A percentile compares a stretch with the other conserved stretches of the same genome.
Conservation (phyloP, 116 monocot genomes). For the Dioscorea cayenensis region DNA sequence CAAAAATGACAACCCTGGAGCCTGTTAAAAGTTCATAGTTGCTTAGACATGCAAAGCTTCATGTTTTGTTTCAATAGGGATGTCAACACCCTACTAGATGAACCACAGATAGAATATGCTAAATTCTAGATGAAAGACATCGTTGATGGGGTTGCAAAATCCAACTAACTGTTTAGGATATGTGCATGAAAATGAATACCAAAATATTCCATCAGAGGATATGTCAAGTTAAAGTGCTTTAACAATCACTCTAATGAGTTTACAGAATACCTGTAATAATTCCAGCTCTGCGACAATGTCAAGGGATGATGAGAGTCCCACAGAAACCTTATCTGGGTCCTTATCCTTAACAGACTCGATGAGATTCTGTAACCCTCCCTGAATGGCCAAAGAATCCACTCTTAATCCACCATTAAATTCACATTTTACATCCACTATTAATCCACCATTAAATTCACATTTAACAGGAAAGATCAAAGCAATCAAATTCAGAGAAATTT, state of each 20-base stretch:
- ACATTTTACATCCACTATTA: neutral
- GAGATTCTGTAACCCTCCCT: slow-evolving; percentile 72
- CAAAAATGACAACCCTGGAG: slow-evolving; percentile 89
- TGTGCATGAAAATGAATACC: neutral
- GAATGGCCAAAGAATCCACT: slow-evolving; percentile 3
- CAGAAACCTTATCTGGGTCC: slow-evolving; percentile 80
- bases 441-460: neutral
- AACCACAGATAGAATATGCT: neutral
- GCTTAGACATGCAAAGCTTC: neutral
- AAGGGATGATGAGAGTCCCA: slow-evolving; percentile 66
- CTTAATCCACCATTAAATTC: neutral
- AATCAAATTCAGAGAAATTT: no score
- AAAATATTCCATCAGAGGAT: neutral
- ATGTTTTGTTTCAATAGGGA: neutral
- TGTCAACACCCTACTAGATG: neutral
- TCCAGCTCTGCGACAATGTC: slow-evolving; percentile 79
- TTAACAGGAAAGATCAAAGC: neutral
- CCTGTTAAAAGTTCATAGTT: slow-evolving; percentile 35
- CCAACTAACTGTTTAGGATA: neutral
- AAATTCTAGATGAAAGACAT: neutral
- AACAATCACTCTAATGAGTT: neutral
- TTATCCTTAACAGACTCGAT: slow-evolving; percentile 69
- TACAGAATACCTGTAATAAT: slow-evolving; percentile 63
- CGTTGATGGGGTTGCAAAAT: neutral
- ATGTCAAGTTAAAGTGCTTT: neutral